Evolutionary conservation across 2,329 filamentous ascomycete species (phyloP).

Genomic region (Diaporthe sp.): DNA sequence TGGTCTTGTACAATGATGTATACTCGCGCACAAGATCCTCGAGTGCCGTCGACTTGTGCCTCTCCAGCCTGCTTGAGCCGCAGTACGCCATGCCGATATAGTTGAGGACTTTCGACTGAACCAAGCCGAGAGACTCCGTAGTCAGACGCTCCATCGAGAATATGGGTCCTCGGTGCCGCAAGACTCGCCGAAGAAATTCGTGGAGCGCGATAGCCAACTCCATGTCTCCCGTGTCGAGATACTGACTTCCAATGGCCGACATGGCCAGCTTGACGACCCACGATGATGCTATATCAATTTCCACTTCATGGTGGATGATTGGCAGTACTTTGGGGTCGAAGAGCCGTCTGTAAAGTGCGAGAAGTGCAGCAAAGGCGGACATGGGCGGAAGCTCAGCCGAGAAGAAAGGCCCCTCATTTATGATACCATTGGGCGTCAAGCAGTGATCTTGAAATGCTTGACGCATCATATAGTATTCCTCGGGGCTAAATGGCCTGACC

Average conservation of each 20-base stretch:
- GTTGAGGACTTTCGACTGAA: slow-evolving; percentile 34
- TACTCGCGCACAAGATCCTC: slow-evolving; percentile 21
- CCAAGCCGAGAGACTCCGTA: background rate
- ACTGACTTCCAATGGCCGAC: slow-evolving; percentile 37
- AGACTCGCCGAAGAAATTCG: slow-evolving; percentile 36
- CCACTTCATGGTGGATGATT: background rate
- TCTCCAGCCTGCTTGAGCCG: slow-evolving; percentile 31
- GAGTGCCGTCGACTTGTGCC: slow-evolving; percentile 12
- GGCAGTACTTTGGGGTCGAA: slow-evolving; percentile 35
- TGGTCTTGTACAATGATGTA: slow-evolving; percentile 4
- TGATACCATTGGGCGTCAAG: background rate
- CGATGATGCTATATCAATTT: background rate
- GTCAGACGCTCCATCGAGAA: slow-evolving; percentile 4
- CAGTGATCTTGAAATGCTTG: slow-evolving; percentile 34
- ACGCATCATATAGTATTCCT: slow-evolving; percentile 34
- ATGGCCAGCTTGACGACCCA: slow-evolving; percentile 35
- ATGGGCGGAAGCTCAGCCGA: slow-evolving; percentile 28
- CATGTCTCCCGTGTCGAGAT: slow-evolving; percentile 2
- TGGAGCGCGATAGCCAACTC: slow-evolving; percentile 31
- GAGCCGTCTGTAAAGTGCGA: slow-evolving; percentile 29
- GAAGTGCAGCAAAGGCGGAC: slow-evolving; percentile 8
- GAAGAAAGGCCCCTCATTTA: background rate
- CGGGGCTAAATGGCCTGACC: background rate
- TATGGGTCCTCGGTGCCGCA: slow-evolving; percentile 5
- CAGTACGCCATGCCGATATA: slow-evolving; percentile 37